phyloP scores from a whole-genome alignment of 371 early-diverging fungal genomes.

The Chytridium lagenaria region DNA sequence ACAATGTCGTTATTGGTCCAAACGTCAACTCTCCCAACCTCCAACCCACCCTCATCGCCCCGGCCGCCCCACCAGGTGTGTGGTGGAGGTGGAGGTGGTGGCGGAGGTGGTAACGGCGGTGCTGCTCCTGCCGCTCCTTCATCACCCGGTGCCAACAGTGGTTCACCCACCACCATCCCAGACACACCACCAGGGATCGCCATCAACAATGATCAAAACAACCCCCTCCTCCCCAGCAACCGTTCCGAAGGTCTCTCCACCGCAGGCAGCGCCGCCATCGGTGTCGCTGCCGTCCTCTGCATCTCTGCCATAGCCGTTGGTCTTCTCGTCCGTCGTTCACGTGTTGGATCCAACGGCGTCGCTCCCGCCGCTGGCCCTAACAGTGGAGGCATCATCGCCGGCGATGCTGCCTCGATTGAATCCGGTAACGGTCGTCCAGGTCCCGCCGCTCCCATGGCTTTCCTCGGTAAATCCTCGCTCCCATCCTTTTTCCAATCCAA shows the following conservation, averaged over 20 bases:
- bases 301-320: slow-evolving; percentile 2
- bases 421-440: neutral
- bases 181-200: neutral
- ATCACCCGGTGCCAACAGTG: no score
- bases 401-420: neutral
- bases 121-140: no score
- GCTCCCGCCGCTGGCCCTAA: no score
- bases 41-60: neutral
- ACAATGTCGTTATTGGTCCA: neutral
- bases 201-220: neutral
- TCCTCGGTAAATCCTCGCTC: neutral
- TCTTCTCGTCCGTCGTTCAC: neutral
- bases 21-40: neutral
- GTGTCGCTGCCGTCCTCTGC: slow-evolving; percentile 7
- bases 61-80: neutral
- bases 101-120: neutral
- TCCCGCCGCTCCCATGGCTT: neutral
- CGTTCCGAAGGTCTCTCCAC: neutral
- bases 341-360: neutral
- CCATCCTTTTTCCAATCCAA: neutral
- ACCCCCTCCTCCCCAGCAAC: neutral
- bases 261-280: slow-evolving; percentile 7
- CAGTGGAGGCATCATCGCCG: neutral
- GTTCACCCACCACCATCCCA: neutral
- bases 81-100: neutral